Evolutionary conservation across 2,329 filamentous ascomycete genomes (phyloP).

Genomic region (Fusarium mangiferae): DNA sequence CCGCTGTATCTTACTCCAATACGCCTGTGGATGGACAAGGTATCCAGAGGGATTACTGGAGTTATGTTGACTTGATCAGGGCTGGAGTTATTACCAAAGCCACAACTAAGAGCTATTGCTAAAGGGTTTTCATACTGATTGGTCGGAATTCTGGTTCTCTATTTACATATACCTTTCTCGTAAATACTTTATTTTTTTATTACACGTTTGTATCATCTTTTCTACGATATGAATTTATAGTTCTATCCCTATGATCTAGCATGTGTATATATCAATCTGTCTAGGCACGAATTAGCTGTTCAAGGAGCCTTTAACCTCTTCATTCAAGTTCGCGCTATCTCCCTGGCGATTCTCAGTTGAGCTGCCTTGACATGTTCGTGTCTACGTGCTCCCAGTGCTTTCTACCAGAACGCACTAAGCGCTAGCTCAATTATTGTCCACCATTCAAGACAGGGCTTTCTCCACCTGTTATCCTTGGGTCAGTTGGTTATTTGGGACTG

Average conservation of each 20-base stretch:
- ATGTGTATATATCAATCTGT: fast-evolving
- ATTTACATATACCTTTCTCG: fast-evolving
- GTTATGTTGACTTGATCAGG: background rate
- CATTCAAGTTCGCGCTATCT: fast-evolving
- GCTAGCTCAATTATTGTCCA: fast-evolving
- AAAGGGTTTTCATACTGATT: fast-evolving
- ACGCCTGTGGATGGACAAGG: background rate
- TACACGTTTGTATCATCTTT: fast-evolving
- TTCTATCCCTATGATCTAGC: background rate
- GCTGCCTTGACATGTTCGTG: fast-evolving
- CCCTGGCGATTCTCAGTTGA: fast-evolving
- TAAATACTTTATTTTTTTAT: no score
- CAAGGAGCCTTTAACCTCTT: background rate
- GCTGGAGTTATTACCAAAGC: background rate
- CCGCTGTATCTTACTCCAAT: background rate
- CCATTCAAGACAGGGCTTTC: background rate
- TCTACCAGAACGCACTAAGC: fast-evolving
- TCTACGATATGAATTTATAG: fast-evolving
- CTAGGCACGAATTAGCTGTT: fast-evolving
- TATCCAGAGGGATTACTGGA: background rate
- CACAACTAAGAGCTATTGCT: background rate
- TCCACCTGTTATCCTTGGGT: fast-evolving
- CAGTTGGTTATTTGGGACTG: background rate
- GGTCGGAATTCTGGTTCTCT: fast-evolving
- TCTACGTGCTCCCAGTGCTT: background rate